phyloP scores from a whole-genome alignment of 495 filamentous ascomycete genomes.

The Xylaria bambusicola region DNA sequence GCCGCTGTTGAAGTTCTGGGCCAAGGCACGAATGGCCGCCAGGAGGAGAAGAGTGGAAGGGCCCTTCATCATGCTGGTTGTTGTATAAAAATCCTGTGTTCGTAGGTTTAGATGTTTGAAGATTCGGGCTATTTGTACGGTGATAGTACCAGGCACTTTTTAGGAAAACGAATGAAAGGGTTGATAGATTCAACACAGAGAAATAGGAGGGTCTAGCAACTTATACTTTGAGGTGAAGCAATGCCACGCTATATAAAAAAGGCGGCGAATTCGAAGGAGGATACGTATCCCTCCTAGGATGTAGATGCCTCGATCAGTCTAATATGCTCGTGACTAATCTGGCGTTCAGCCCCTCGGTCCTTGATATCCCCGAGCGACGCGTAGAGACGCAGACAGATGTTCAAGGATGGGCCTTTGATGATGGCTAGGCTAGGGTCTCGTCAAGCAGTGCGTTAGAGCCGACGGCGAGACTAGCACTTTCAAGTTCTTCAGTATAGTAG shows the following conservation, averaged over 20 bases:
- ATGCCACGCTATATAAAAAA: not conserved
- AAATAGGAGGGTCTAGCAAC: not conserved
- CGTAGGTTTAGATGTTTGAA: not conserved
- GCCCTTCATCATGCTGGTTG: not conserved
- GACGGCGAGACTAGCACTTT: not conserved
- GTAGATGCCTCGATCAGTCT: not conserved
- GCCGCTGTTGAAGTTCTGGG: conserved; percentile 14
- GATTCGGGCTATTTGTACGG: not conserved
- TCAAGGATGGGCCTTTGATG: not conserved
- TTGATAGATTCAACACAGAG: not conserved
- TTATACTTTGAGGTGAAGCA: not conserved
- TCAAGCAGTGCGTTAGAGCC: not conserved
- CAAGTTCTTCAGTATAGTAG: not conserved
- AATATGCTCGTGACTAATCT: conserved; percentile 10
- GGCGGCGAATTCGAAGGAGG: conserved; percentile 18
- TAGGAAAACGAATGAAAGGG: not conserved
- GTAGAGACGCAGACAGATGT: conserved; percentile 7
- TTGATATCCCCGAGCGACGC: conserved; percentile 7
- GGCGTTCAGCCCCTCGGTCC: not conserved
- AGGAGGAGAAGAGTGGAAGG: not conserved
- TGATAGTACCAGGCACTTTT: not conserved
- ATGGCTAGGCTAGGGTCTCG: not conserved
- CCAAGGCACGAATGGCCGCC: not conserved
- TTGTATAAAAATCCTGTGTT: not conserved
- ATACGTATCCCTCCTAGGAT: conserved; percentile 24